Evolutionary conservation across 352 stramenopile genomes (phyloP), one percentile per base, ranked within the genome.

Genomic region (Pythium dissimile): DNA sequence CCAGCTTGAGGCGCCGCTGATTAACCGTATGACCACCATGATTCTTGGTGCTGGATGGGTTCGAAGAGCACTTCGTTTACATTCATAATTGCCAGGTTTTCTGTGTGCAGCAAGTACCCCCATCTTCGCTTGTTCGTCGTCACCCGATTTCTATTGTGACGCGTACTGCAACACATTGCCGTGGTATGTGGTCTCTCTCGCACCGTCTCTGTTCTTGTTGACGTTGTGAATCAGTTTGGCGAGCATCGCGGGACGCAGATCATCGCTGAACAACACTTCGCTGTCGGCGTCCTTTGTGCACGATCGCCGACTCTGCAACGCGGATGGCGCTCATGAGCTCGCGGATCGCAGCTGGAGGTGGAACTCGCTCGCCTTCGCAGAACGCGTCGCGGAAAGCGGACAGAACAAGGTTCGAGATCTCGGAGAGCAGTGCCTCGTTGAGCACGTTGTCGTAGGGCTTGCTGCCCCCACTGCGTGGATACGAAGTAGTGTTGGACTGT

Each of bases 341-440:
- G 27, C 34, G 32, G 0, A 63, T 37, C 8, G 53, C 30, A 3
- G n/a, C 1, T 21, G 21, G 26, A 13, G 52, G 32, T 13, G 51
- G 46, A 9, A 37, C 23, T 1, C 30, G 32, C 70, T 8, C 77
- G 66, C 48, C 49, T 12, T 75, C 69, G 24, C 67, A 67, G 51
- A 84, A 84, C 13, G 72, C 55, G 24, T 49, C 69, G 38, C 82
- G 81, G 52, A 89, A 87, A 12, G 73, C 64, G 21, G 61, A 71
- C 13, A 89, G 51, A 3, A 87, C 61, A 16, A 77, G 42, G 44
- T 72, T 84, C 26, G 77, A 89, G n/a, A 77, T 63, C 31, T 86
- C 69, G 26, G 69, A 75, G 37, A 86, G 41, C 4, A 87, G 50
- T 26, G 74, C 60, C 31, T 86, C 73, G 30, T 72, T 50, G 7